Evolutionary conservation across 176 grass and related monocot genomes (phyloP).

Genomic region (Dactylis glomerata): DNA sequence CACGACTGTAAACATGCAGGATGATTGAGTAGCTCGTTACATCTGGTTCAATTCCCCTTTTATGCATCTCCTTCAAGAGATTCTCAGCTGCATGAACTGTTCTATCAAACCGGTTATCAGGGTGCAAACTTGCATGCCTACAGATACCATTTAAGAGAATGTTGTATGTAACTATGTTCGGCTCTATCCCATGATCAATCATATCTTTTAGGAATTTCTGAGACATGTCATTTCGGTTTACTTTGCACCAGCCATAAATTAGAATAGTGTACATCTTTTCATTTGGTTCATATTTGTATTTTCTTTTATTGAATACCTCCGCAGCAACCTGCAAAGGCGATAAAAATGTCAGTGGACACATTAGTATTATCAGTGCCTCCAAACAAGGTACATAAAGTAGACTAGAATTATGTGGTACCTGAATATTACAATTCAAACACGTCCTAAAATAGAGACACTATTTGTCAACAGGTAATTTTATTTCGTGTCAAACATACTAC

Average conservation of each 20-base stretch:
- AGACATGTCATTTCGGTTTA: slow-evolving; percentile 65
- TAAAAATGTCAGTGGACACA: not conserved
- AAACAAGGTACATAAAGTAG: slow-evolving; percentile 7
- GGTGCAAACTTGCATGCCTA: slow-evolving; percentile 85
- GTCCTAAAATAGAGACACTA: not conserved
- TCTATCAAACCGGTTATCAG: slow-evolving; percentile 86
- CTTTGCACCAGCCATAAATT: slow-evolving; percentile 92
- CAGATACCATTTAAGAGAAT: slow-evolving; percentile 91
- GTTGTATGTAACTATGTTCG: slow-evolving; percentile 88
- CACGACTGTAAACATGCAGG: slow-evolving; percentile 92
- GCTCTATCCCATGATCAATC: slow-evolving; percentile 72
- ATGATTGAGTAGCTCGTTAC: slow-evolving; percentile 86
- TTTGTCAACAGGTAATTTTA: not conserved
- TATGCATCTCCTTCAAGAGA: slow-evolving; percentile 70
- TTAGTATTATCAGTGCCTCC: not conserved
- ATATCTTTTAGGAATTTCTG: slow-evolving; percentile 79
- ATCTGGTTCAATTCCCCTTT: slow-evolving; percentile 79
- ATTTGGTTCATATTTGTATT: slow-evolving; percentile 76
- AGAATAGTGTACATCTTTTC: slow-evolving; percentile 83
- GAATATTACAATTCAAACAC: slow-evolving; percentile 14
- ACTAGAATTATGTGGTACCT: not conserved
- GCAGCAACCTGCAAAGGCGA: slow-evolving; percentile 63
- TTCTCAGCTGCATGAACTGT: slow-evolving; percentile 64
- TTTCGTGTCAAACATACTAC: not conserved
- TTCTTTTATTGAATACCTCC: slow-evolving; percentile 94